Evolutionary conservation across 2,329 filamentous ascomycete species (phyloP).

Genomic region (Aspergillus nomiae): DNA sequence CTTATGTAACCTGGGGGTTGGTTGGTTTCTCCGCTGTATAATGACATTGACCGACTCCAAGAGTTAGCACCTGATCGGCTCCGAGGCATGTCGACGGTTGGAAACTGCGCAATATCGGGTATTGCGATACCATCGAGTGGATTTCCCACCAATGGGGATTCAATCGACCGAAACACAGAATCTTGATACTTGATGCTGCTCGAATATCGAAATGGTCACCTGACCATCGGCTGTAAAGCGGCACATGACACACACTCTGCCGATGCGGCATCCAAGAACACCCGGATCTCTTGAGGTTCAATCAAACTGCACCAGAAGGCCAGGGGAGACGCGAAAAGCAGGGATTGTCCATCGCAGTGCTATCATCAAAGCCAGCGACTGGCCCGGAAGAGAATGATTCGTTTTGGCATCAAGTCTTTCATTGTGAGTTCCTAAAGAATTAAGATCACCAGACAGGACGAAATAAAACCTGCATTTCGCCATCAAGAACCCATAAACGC

Average conservation of each 20-base stretch:
- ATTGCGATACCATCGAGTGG: not conserved
- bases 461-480: constrained; percentile 27
- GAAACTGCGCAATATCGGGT: not conserved
- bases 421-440: constrained; percentile 33
- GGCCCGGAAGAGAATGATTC: not conserved
- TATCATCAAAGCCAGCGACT: not conserved
- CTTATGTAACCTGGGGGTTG: not conserved
- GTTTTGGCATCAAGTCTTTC: constrained; percentile 10
- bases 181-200: not conserved
- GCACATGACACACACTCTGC: not conserved
- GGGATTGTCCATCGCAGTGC: not conserved
- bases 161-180: no score
- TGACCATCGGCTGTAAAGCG: not conserved
- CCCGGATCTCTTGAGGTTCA: not conserved
- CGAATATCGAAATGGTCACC: not conserved
- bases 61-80: not conserved
- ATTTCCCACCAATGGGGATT: not conserved
- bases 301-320: not conserved
- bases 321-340: not conserved
- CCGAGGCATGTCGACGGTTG: not conserved
- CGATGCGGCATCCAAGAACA: not conserved
- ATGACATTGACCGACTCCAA: not conserved
- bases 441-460: constrained; percentile 29
- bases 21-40: not conserved
- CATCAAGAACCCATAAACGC: constrained; percentile 32